Evolutionary conservation across 2,329 filamentous ascomycete genomes (phyloP), one percentile per base, ranked within the genome.

Genomic region (Fusarium nurragi): DNA sequence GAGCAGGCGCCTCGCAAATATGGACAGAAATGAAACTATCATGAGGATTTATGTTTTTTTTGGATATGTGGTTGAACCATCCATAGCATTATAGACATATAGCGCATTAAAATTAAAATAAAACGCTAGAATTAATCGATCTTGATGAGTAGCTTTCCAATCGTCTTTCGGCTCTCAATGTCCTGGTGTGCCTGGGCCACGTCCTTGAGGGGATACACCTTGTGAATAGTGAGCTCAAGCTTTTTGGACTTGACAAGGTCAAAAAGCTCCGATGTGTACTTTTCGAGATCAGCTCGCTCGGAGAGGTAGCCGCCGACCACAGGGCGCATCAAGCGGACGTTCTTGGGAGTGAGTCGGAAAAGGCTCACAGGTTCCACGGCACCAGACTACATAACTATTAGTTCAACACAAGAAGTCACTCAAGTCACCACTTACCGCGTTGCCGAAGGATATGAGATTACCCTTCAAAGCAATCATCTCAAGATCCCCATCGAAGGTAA

Each of bases 151-250:
- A 96, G 77, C 81, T 97, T 97, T 18, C 94, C 94, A 12, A 88
- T 92, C 3, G 92, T 95, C 81, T 90, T 92, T 70, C 93, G 84
- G 38, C 91, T 86, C 78, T 96, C 91, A 40, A 97, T 83, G 76
- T 97, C 92, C 45, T 80, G 77, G 64, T 97, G 93, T 13, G 92
- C 93, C 69, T 85, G 81, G 32, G 83, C 86, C 30, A 90, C 87
- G 40, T 97, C 89, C 70, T 87, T 84, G 37, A 97, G 79, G 6
- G 90, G 86, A 75, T 97, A 97, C 0, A 89, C 80, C 64, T 93
- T 86, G 75, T 97, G 91, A 26, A 97, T 85, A 60, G 84, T 84
- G 16, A 93, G 84, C 62, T 92, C 87, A 45, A 97, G 75, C 72
- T 91, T 88, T 52, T 88, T 87, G 50, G 87, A 84, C 60, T 83